These are phyloP conservation scores for Ustilago vetiveriae DNA, from an alignment of 1,284 basidiomycete genomes.

Conservation along the genomic window DNA sequence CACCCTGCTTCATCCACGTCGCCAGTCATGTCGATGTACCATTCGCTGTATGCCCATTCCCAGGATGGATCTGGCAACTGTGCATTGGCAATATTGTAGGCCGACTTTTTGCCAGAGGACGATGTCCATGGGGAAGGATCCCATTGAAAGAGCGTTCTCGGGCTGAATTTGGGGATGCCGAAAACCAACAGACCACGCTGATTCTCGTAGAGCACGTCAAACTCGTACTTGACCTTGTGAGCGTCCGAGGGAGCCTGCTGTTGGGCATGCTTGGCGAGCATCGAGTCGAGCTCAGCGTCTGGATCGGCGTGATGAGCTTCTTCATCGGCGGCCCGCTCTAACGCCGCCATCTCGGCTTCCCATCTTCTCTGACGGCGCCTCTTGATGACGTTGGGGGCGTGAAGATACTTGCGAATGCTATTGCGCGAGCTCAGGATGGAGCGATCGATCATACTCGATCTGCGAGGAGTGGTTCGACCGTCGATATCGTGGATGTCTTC, in stretches of 20 bases:
- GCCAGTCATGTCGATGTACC: conserved; percentile 66
- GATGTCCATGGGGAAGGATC: conserved; percentile 65
- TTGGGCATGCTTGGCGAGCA: conserved; percentile 49
- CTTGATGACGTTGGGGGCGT: conserved; percentile 42
- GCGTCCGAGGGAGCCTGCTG: conserved; percentile 49
- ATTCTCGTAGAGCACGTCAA: conserved; percentile 65
- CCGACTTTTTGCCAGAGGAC: conserved; percentile 45
- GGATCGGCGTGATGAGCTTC: conserved; percentile 26
- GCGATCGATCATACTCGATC: conserved; percentile 26
- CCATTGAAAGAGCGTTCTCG: conserved; percentile 59
- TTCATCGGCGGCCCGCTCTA: conserved; percentile 22
- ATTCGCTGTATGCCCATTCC: conserved; percentile 65
- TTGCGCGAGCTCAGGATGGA: conserved; percentile 40
- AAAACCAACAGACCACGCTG: conserved; percentile 64
- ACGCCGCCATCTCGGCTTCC: conserved; percentile 45
- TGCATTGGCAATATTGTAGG: conserved; percentile 63
- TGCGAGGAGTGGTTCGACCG: conserved; percentile 2
- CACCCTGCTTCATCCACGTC: conserved; percentile 66
- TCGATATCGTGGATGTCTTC: conserved; percentile 16
- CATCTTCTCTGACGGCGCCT: conserved; percentile 36
- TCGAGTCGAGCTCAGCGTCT: conserved; percentile 49
- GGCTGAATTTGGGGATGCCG: conserved; percentile 64
- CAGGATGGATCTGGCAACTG: conserved; percentile 65
- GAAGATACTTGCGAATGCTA: conserved; percentile 35
- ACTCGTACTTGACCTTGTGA: conserved; percentile 52